Percentiles rank a stretch among this genome's conserved stretches.
Evolutionary conservation across 176 grass and related monocot species (phyloP).

Genomic region (Avena atlantica): DNA sequence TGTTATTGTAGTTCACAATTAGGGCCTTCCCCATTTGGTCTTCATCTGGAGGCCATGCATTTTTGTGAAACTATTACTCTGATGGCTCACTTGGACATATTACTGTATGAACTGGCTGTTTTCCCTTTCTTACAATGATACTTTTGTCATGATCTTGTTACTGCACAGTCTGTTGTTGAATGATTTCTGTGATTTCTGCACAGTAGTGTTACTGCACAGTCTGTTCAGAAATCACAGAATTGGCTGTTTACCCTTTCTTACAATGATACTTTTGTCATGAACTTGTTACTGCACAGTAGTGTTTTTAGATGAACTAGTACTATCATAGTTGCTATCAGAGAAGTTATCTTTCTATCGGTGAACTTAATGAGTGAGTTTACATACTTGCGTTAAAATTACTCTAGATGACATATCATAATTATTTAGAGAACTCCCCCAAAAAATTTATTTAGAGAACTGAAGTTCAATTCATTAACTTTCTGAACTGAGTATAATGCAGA

Average conservation of each 20-base stretch:
- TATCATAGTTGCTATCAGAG: background rate
- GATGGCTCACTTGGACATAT: background rate
- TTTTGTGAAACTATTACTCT: background rate
- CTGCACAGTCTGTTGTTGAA: too few relatives aligned
- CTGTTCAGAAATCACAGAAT: too few relatives aligned
- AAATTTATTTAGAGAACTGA: background rate
- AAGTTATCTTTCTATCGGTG: background rate
- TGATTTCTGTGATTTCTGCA: too few relatives aligned
- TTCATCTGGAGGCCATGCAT: background rate
- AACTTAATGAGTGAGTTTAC: background rate
- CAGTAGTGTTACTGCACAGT: too few relatives aligned
- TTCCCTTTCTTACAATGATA: background rate
- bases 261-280: background rate
- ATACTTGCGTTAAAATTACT: background rate
- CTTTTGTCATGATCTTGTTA: background rate
- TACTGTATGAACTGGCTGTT: conserved; percentile 2
- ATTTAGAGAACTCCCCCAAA: background rate
- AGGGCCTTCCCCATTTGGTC: background rate
- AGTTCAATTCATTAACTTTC: background rate
- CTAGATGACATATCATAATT: background rate
- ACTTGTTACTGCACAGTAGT: background rate
- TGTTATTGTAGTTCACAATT: conserved; percentile 9
- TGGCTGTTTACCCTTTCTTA: too few relatives aligned
- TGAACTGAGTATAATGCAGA: background rate
- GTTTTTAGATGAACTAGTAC: background rate